A percentile compares a stretch with the other conserved stretches of the same genome.
These are phyloP conservation scores for Cylindrotheca fusiformis DNA, from an alignment of 108 stramenopile genomes.

Conservation along the genomic window DNA sequence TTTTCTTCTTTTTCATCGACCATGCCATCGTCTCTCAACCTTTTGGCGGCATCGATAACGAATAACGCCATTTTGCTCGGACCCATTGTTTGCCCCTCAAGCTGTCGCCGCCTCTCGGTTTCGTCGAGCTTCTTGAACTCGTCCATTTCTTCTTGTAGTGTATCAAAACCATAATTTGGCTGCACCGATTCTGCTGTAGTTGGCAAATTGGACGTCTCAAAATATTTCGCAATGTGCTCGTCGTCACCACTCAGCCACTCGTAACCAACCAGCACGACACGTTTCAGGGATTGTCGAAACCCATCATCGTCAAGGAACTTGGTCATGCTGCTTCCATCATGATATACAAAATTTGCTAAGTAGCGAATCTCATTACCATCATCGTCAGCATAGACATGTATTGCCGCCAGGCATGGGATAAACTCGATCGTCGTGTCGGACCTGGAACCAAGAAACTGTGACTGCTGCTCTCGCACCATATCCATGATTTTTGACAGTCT, in stretches of 20 bases:
- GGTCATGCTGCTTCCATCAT: slow-evolving; percentile 48
- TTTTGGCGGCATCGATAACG: slow-evolving; percentile 14
- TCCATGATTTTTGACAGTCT: slow-evolving; percentile 32
- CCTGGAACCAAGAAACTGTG: not conserved
- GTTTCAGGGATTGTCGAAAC: slow-evolving; percentile 17
- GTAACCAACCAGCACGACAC: slow-evolving; percentile 34
- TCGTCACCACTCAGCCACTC: slow-evolving; percentile 55
- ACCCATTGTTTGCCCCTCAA: slow-evolving; percentile 46
- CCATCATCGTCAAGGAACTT: slow-evolving; percentile 30
- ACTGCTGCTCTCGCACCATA: slow-evolving; percentile 9
- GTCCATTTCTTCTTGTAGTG: slow-evolving; percentile 67
- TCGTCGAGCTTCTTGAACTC: slow-evolving; percentile 48
- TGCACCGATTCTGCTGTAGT: slow-evolving; percentile 37
- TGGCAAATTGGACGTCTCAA: slow-evolving; percentile 22
- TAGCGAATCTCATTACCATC: slow-evolving; percentile 49
- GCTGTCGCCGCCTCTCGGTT: slow-evolving; percentile 42
- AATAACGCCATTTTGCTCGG: slow-evolving; percentile 79
- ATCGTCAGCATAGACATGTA: slow-evolving; percentile 61
- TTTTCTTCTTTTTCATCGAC: not conserved
- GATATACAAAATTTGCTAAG: slow-evolving; percentile 58
- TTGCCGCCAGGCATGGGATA: slow-evolving; percentile 71
- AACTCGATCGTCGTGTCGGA: slow-evolving; percentile 34
- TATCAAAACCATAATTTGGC: slow-evolving; percentile 51
- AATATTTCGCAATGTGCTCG: slow-evolving; percentile 45
- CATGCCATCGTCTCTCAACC: not conserved